Evolutionary conservation across 2,329 filamentous ascomycete species (phyloP).

Genomic region (Fusarium anguioides): DNA sequence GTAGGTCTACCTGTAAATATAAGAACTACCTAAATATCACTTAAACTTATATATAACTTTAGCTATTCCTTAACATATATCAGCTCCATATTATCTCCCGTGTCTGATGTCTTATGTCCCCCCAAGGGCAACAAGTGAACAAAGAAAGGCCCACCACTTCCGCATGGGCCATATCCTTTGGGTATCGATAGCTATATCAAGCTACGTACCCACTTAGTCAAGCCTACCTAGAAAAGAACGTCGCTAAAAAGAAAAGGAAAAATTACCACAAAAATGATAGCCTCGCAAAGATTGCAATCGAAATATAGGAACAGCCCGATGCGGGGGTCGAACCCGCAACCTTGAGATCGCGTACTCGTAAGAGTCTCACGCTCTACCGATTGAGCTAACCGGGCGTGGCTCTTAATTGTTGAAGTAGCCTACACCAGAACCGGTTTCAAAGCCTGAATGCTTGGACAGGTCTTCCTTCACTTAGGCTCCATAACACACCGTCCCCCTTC

Average conservation of each 20-base stretch:
- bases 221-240: neutral
- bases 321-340: slow-evolving; percentile 66
- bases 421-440: neutral
- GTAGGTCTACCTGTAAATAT: too few species aligned
- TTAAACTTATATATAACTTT: too few species aligned
- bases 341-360: slow-evolving; percentile 62
- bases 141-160: neutral
- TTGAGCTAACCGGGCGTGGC: slow-evolving; percentile 52
- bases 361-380: slow-evolving; percentile 76
- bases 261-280: slow-evolving; percentile 14
- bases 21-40: too few species aligned
- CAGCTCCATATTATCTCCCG: too few species aligned
- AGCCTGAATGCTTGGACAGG: neutral
- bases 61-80: too few species aligned
- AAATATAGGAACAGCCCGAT: slow-evolving; percentile 54
- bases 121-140: too few species aligned
- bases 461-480: neutral
- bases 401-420: slow-evolving; percentile 3
- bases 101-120: too few species aligned
- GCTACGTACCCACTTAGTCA: neutral
- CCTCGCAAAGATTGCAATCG: slow-evolving; percentile 31
- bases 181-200: too few species aligned
- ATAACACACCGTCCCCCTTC: neutral
- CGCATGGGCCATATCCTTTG: slow-evolving; percentile 9
- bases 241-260: neutral